These are phyloP conservation scores for Sporothrix schenckii DNA, from an alignment of 2,329 filamentous ascomycete species.

Conservation along the genomic window DNA sequence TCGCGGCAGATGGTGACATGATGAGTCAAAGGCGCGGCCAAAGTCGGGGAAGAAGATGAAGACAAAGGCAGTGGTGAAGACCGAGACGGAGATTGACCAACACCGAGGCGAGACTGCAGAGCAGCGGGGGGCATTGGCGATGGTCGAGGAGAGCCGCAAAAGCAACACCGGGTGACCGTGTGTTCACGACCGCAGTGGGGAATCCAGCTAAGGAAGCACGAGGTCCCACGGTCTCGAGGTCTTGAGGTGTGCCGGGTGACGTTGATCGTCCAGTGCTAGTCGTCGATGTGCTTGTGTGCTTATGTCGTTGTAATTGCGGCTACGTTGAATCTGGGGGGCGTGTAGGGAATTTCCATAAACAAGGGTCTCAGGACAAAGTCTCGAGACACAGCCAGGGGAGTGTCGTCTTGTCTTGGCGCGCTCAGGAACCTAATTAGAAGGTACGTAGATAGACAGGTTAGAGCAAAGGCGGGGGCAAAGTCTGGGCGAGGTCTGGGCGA, in stretches of 20 bases:
- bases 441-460: not conserved
- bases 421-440: slow-evolving; percentile 5
- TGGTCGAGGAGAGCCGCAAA: not conserved
- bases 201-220: too few species aligned
- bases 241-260: too few species aligned
- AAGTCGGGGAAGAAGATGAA: not conserved
- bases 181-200: not conserved
- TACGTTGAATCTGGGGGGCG: too few species aligned
- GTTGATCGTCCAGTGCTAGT: too few species aligned
- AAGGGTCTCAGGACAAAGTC: too few species aligned
- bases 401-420: not conserved
- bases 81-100: not conserved
- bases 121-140: not conserved
- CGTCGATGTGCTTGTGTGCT: too few species aligned
- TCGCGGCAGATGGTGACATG: not conserved
- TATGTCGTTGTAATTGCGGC: too few species aligned
- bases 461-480: not conserved
- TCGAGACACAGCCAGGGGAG: not conserved
- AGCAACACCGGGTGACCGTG: too few species aligned
- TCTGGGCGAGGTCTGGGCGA: too few species aligned
- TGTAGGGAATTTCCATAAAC: too few species aligned
- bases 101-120: not conserved
- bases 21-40: not conserved
- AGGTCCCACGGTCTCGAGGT: too few species aligned
- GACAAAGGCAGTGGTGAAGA: not conserved